Evolutionary conservation across 1,284 basidiomycete genomes (phyloP).

Genomic region (Spongiforma sp.): DNA sequence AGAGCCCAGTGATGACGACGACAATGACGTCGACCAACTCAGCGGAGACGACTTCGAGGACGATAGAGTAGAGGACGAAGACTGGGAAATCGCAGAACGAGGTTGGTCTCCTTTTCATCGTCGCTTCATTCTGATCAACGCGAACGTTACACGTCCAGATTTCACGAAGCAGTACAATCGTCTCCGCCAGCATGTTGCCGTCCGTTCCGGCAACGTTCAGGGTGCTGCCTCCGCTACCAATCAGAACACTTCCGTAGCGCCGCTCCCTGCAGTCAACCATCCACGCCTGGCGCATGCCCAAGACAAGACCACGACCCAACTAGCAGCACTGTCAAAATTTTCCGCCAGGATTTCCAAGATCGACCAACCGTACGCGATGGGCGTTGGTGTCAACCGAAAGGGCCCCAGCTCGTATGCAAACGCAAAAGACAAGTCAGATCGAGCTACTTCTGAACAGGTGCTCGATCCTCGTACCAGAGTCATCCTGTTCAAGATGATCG

Average conservation of each 20-base stretch:
- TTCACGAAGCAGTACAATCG: constrained; percentile 98
- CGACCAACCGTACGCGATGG: constrained; percentile 76
- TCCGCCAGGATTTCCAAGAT: constrained; percentile 72
- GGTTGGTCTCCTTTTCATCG: constrained; percentile 45
- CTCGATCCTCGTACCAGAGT: constrained; percentile 90
- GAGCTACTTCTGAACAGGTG: constrained; percentile 95
- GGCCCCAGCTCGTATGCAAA: constrained; percentile 86
- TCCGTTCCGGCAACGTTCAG: constrained; percentile 69
- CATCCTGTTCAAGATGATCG: constrained; percentile 94
- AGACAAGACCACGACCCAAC: constrained; percentile 68
- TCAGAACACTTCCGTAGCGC: constrained; percentile 53
- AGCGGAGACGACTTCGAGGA: constrained; percentile 56
- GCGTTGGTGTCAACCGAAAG: constrained; percentile 87
- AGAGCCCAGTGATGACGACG: constrained; percentile 44
- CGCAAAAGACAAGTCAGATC: constrained; percentile 91
- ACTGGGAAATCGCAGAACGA: constrained; percentile 88
- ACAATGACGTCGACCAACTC: constrained; percentile 45
- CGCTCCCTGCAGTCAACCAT: constrained; percentile 78
- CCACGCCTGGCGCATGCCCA: constrained; percentile 49
- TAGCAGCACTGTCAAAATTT: constrained; percentile 73
- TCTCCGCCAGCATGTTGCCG: constrained; percentile 81
- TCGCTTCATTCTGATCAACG: background rate
- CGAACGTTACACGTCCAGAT: background rate
- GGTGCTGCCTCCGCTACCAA: constrained; percentile 58
- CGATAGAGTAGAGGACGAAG: constrained; percentile 81